These are phyloP conservation scores for Fusarium sp. DNA, from an alignment of 2,329 filamentous ascomycete genomes.

Conservation along the genomic window DNA sequence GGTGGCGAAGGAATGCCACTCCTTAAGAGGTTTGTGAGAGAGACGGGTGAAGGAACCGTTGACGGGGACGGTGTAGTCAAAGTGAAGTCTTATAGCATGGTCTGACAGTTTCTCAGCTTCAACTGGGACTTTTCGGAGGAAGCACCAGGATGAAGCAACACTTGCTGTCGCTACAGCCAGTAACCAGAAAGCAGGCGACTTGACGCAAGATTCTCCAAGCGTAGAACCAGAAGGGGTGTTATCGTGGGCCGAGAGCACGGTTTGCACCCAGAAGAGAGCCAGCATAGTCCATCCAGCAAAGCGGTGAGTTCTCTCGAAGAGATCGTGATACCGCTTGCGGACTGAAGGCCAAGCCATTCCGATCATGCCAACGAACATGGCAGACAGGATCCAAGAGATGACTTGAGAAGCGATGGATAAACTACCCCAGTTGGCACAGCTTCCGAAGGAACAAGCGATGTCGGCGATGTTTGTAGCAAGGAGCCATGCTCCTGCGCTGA, in stretches of 20 bases:
- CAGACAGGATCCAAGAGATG: conserved; percentile 68
- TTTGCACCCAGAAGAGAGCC: conserved; percentile 71
- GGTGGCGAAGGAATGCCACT: conserved; percentile 81
- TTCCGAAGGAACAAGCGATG: conserved; percentile 29
- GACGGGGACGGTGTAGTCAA: conserved; percentile 68
- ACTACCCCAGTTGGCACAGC: conserved; percentile 31
- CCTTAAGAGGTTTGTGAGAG: conserved; percentile 68
- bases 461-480: conserved; percentile 50
- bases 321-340: conserved; percentile 70
- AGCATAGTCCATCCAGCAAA: conserved; percentile 76
- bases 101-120: conserved; percentile 73
- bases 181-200: conserved; percentile 69
- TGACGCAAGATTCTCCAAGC: conserved; percentile 51
- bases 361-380: conserved; percentile 67
- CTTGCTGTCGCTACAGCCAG: conserved; percentile 70
- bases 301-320: conserved; percentile 76
- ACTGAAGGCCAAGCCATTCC: conserved; percentile 70
- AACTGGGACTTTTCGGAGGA: conserved; percentile 73
- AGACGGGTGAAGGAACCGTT: conserved; percentile 61
- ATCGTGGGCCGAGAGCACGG: conserved; percentile 62
- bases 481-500: conserved; percentile 60
- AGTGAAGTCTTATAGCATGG: conserved; percentile 78
- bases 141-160: conserved; percentile 77
- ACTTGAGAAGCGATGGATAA: conserved; percentile 53
- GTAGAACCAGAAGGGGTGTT: conserved; percentile 46